Conservation (phyloP, 2,329 filamentous ascomycete species). For the Teratosphaeria zuluensis region DNA sequence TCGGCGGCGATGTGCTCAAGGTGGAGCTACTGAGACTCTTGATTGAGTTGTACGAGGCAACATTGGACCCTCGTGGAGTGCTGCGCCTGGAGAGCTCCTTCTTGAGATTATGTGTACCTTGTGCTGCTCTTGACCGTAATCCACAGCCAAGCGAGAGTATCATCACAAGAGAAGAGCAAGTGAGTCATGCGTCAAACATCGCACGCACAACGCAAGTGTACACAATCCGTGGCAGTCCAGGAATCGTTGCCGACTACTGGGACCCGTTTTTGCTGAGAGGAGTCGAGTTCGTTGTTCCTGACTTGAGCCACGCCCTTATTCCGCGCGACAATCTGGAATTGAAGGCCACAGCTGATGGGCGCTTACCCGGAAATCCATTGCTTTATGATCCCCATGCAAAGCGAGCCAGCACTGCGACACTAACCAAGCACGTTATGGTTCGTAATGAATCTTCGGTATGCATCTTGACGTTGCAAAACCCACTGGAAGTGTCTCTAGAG, state of each 20-base stretch:
- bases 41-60: constrained; percentile 84
- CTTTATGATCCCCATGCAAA: constrained; percentile 92
- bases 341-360: constrained; percentile 1
- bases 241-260: constrained; percentile 81
- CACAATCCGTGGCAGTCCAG: constrained; percentile 59
- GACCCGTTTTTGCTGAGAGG: constrained; percentile 86
- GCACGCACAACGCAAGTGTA: constrained; percentile 72
- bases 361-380: constrained; percentile 57
- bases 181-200: constrained; percentile 75
- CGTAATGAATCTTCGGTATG: constrained; percentile 70
- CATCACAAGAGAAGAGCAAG: constrained; percentile 61
- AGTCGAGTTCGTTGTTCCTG: constrained; percentile 53
- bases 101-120: constrained; percentile 67
- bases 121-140: constrained; percentile 17
- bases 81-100: constrained; percentile 77
- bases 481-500: constrained; percentile 85
- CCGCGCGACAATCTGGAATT: constrained; percentile 2
- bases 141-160: neutral
- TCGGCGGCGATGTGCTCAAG: constrained; percentile 72
- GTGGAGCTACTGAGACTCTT: constrained; percentile 81
- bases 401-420: constrained; percentile 42
- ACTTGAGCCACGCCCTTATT: constrained; percentile 10
- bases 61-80: constrained; percentile 88
- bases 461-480: constrained; percentile 79
- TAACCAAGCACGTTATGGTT: constrained; percentile 48